Evolutionary conservation across 164 flowering plant species (phyloP).

Genomic region (Nelumbo lutea): DNA sequence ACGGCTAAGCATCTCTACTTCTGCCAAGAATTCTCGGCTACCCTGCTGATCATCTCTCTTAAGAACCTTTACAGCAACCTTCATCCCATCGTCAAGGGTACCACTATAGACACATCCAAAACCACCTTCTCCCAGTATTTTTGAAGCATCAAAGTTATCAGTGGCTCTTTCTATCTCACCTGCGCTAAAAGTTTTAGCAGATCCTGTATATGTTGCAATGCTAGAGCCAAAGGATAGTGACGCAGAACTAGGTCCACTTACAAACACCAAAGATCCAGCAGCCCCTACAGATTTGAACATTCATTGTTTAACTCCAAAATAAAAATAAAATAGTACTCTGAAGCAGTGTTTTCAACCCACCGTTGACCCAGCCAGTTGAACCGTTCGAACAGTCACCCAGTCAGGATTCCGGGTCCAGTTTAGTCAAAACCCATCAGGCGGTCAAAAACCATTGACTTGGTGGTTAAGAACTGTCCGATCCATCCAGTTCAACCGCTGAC

Average conservation of each 20-base stretch:
- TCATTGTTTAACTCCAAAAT: neutral
- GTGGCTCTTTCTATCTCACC: slow-evolving; percentile 77
- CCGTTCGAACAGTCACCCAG: no score
- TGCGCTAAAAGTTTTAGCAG: slow-evolving; percentile 73
- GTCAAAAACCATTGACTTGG: no score
- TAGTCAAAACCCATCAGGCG: no score
- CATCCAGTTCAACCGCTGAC: no score
- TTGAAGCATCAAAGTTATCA: slow-evolving; percentile 47
- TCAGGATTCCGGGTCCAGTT: no score
- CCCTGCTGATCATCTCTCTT: slow-evolving; percentile 92
- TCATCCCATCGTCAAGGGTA: slow-evolving; percentile 69
- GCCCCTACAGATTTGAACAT: slow-evolving; percentile 31
- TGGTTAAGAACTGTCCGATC: no score
- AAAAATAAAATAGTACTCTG: neutral
- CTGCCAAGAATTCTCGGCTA: slow-evolving; percentile 86
- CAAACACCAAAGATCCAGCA: slow-evolving; percentile 39
- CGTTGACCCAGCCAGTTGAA: no score
- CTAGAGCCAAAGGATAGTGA: slow-evolving; percentile 73
- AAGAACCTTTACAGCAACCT: slow-evolving; percentile 81
- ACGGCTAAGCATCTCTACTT: slow-evolving; percentile 96
- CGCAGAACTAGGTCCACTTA: slow-evolving; percentile 55
- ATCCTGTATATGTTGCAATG: slow-evolving; percentile 62
- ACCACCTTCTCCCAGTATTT: slow-evolving; percentile 93
- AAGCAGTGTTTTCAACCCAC: neutral
- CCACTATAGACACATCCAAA: slow-evolving; percentile 92